Evolutionary conservation across 768 basidiomycete genomes (phyloP).

Genomic region (Psilocybe sp.): DNA sequence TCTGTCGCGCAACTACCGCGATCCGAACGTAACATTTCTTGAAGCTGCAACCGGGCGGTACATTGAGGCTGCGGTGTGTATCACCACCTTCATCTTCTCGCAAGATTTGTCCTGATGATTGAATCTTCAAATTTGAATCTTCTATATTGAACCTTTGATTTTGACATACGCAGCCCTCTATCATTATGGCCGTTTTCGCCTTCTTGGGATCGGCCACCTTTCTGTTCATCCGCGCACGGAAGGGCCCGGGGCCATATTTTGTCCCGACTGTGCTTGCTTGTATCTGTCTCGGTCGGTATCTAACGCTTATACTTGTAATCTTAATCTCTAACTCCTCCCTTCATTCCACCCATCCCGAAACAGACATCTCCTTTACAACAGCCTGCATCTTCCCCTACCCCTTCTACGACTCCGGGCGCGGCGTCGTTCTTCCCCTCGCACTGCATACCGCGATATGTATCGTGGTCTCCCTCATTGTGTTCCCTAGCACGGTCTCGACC

Average conservation of each 20-base stretch:
- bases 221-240: conserved; percentile 56
- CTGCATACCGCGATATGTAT: conserved; percentile 61
- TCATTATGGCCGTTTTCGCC: conserved; percentile 61
- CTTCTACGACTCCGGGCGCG: conserved; percentile 53
- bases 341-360: not conserved
- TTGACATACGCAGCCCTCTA: conserved; percentile 44
- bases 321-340: not conserved
- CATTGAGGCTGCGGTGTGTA: conserved; percentile 46
- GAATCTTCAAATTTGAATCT: no score
- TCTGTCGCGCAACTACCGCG: conserved; percentile 45
- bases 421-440: conserved; percentile 53
- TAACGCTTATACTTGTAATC: not conserved
- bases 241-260: conserved; percentile 63
- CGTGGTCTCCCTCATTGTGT: conserved; percentile 48
- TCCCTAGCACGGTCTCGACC: conserved; percentile 62
- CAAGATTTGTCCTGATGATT: not conserved
- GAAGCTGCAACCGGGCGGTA: conserved; percentile 50
- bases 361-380: conserved; percentile 59
- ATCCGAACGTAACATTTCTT: conserved; percentile 32
- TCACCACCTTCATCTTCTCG: not conserved
- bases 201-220: conserved; percentile 58
- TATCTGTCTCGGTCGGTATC: conserved; percentile 49
- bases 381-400: conserved; percentile 64
- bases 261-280: conserved; percentile 57
- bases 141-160: not conserved